phyloP scores from a whole-genome alignment of 2,329 filamentous ascomycete genomes.

The Apiospora pterosperma region DNA sequence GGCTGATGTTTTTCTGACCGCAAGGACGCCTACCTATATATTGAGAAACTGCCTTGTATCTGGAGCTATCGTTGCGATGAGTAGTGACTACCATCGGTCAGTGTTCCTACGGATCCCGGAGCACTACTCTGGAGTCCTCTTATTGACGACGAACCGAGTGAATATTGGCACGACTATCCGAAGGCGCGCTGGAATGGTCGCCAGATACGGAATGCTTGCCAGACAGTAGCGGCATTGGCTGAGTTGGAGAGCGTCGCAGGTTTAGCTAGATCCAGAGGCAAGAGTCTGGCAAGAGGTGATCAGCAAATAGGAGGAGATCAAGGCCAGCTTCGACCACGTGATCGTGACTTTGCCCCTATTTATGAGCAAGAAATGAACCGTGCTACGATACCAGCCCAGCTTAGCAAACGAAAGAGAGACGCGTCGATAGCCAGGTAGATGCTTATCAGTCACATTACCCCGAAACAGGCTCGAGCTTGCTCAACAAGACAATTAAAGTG shows the following conservation, averaged over 20 bases:
- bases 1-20: constrained; percentile 29
- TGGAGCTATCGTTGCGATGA: neutral
- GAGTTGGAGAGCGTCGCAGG: constrained; percentile 8
- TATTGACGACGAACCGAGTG: constrained; percentile 11
- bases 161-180: constrained; percentile 8
- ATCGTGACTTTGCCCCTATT: neutral
- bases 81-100: constrained; percentile 7
- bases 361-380: neutral
- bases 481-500: too few relatives aligned
- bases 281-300: neutral
- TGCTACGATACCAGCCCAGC: neutral
- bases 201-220: constrained; percentile 21
- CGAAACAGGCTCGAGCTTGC: too few relatives aligned
- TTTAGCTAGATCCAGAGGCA: neutral
- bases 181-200: constrained; percentile 18
- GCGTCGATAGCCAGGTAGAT: neutral
- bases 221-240: constrained; percentile 16
- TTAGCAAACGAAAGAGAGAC: neutral
- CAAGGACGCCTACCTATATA: constrained; percentile 18
- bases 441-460: too few relatives aligned
- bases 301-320: neutral
- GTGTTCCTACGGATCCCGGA: constrained; percentile 10
- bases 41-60: constrained; percentile 13
- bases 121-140: constrained; percentile 7
- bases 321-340: neutral